A percentile compares a stretch with the other conserved stretches of the same genome.
phyloP scores from a whole-genome alignment of 805 yeast genomes.

The Nakazawaea molendinolei region DNA sequence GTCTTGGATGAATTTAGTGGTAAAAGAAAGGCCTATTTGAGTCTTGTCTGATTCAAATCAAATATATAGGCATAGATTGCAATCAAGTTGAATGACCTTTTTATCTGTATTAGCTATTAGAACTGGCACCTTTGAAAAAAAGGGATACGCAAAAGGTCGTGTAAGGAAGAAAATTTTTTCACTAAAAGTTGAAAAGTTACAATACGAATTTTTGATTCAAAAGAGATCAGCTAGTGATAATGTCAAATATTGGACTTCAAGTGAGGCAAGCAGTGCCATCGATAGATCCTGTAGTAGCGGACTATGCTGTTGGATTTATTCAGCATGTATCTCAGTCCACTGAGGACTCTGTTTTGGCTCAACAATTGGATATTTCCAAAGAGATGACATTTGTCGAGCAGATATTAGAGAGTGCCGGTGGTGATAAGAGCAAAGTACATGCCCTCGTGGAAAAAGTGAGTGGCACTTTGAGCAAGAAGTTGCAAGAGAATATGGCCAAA shows the following conservation, averaged over 20 bases:
- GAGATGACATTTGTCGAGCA: constrained; percentile 67
- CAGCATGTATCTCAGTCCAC: constrained; percentile 74
- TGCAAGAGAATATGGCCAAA: constrained; percentile 63
- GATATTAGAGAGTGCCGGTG: constrained; percentile 79
- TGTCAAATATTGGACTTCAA: constrained; percentile 37
- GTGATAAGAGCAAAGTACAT: constrained; percentile 48
- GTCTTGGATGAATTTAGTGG: constrained; percentile 83
- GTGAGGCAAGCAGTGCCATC: constrained; percentile 83
- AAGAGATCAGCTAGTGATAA: constrained; percentile 9
- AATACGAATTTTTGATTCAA: background rate
- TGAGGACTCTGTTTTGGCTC: constrained; percentile 76
- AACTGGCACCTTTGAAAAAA: too few species aligned
- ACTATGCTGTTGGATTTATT: constrained; percentile 88
- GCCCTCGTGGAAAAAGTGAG: constrained; percentile 38
- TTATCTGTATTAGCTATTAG: too few species aligned
- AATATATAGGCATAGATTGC: too few species aligned
- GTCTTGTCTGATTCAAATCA: constrained; percentile 50
- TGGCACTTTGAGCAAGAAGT: constrained; percentile 44
- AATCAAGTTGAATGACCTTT: too few species aligned
- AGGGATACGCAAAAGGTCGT: too few species aligned
- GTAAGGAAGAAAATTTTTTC: constrained; percentile 1
- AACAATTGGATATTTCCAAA: constrained; percentile 54
- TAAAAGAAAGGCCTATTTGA: constrained; percentile 82
- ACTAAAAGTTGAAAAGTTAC: background rate
- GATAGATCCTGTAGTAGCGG: constrained; percentile 79